These are phyloP conservation scores for Camellia granthamiana DNA, from an alignment of 148 eudicot genomes.

Conservation along the genomic window DNA sequence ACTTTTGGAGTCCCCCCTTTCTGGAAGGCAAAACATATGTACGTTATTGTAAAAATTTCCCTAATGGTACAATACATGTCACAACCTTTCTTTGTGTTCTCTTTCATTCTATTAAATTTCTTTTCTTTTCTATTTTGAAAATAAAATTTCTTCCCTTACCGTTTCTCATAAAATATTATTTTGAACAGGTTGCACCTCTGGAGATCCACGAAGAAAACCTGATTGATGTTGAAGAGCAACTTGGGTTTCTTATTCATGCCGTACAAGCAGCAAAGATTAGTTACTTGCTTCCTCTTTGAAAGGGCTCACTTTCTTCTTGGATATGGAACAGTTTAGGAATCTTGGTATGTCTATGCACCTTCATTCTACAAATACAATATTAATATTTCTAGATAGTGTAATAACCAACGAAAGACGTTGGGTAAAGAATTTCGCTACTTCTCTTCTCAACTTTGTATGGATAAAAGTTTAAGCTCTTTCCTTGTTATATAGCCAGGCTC, in stretches of 20 bases:
- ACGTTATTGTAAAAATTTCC: not conserved
- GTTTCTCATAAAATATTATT: not conserved
- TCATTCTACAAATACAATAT: not conserved
- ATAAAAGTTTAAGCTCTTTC: not conserved
- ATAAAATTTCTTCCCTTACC: not conserved
- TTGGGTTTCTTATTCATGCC: slow-evolving; percentile 56
- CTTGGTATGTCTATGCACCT: slow-evolving; percentile 45
- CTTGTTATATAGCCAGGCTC: slow-evolving; percentile 51
- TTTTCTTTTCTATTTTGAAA: not conserved
- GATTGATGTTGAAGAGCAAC: slow-evolving; percentile 82
- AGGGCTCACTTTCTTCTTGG: slow-evolving; percentile 77
- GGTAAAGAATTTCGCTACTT: not conserved
- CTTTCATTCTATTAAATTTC: not conserved
- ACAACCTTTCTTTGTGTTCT: not conserved
- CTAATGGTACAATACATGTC: not conserved
- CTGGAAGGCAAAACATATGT: not conserved
- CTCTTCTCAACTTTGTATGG: not conserved
- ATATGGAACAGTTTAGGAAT: slow-evolving; percentile 72
- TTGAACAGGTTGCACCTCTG: slow-evolving; percentile 80
- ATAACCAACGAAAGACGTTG: not conserved
- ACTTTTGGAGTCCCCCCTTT: not conserved
- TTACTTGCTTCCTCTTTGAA: slow-evolving; percentile 45
- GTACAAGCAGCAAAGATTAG: slow-evolving; percentile 49
- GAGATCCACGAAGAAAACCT: slow-evolving; percentile 61
- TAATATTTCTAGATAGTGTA: not conserved